These are phyloP conservation scores for Tetraselmis striata DNA, from an alignment of 139 green algal species.

Conservation along the genomic window DNA sequence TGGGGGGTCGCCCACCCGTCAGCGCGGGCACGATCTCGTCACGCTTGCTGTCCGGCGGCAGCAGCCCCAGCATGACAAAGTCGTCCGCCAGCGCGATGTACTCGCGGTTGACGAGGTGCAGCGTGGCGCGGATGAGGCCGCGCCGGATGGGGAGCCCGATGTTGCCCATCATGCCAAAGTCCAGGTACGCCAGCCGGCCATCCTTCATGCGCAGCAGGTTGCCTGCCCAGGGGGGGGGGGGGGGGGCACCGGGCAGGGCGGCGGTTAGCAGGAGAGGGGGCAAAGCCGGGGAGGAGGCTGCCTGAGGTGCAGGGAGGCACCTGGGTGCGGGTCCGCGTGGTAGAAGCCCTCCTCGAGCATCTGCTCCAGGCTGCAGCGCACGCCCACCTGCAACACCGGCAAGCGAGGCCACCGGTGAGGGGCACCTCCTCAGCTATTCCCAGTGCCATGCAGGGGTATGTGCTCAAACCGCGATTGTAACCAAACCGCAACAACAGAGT, in stretches of 20 bases:
- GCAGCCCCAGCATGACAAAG: slow-evolving; percentile 74
- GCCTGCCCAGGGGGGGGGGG: slow-evolving; percentile 20
- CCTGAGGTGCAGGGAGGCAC: slow-evolving; percentile 1
- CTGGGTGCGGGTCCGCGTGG: slow-evolving; percentile 72
- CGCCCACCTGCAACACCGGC: slow-evolving; percentile 33
- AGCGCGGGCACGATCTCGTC: slow-evolving; percentile 59
- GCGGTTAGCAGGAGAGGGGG: background rate
- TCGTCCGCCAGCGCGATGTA: slow-evolving; percentile 62
- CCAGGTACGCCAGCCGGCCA: slow-evolving; percentile 53
- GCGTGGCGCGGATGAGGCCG: slow-evolving; percentile 66
- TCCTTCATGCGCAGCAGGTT: slow-evolving; percentile 43
- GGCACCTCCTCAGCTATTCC: no score
- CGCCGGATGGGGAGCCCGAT: slow-evolving; percentile 24
- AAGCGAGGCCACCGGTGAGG: no score
- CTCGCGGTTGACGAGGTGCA: slow-evolving; percentile 81
- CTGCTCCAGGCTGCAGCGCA: slow-evolving; percentile 68
- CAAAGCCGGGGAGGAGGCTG: background rate
- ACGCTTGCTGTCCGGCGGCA: slow-evolving; percentile 55
- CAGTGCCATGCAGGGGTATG: no score
- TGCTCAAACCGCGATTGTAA: no score
- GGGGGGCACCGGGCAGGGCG: background rate
- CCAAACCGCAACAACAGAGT: no score
- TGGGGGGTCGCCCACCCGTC: slow-evolving; percentile 34
- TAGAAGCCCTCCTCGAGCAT: slow-evolving; percentile 65
- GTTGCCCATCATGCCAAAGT: slow-evolving; percentile 84